phyloP scores from a whole-genome alignment of 1,139 yeast species.

The Suhomyces coccinellae region DNA sequence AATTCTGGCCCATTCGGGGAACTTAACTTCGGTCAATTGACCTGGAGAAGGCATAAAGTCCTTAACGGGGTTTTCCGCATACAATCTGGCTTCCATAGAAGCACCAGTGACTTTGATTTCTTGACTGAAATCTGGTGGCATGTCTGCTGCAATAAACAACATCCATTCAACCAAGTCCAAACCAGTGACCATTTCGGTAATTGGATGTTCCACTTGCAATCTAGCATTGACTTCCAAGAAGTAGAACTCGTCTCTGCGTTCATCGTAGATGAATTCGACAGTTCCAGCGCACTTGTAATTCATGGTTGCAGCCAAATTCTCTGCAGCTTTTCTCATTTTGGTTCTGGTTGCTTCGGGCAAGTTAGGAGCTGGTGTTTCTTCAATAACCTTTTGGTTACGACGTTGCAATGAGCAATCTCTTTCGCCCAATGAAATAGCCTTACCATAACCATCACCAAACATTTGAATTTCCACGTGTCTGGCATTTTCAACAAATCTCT shows the following conservation, averaged over 20 bases:
- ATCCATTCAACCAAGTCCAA: slow-evolving; percentile 96
- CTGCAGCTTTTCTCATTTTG: slow-evolving; percentile 81
- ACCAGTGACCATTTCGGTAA: slow-evolving; percentile 94
- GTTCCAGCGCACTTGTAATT: slow-evolving; percentile 97
- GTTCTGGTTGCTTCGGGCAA: slow-evolving; percentile 76
- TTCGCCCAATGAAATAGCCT: slow-evolving; percentile 91
- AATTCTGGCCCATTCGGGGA: slow-evolving; percentile 88
- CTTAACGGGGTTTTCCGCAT: slow-evolving; percentile 95
- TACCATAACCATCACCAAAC: slow-evolving; percentile 93
- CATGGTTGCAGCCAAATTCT: slow-evolving; percentile 74
- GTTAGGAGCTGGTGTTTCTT: slow-evolving; percentile 97
- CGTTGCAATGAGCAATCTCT: slow-evolving; percentile 97
- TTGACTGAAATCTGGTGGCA: slow-evolving; percentile 72
- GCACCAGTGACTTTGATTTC: slow-evolving; percentile 71
- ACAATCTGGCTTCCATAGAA: slow-evolving; percentile 93
- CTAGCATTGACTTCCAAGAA: slow-evolving; percentile 96
- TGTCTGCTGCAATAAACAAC: slow-evolving; percentile 87
- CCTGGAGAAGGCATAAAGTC: slow-evolving; percentile 97
- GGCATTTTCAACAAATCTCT: slow-evolving; percentile 88
- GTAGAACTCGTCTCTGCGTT: slow-evolving; percentile 80
- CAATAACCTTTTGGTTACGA: slow-evolving; percentile 93
- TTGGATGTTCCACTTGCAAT: slow-evolving; percentile 96
- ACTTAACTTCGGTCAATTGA: slow-evolving; percentile 77
- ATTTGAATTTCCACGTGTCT: slow-evolving; percentile 96
- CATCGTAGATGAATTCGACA: slow-evolving; percentile 91